Conservation (phyloP, 2,329 filamentous ascomycete species). For the Talaromyces pinophilus region DNA sequence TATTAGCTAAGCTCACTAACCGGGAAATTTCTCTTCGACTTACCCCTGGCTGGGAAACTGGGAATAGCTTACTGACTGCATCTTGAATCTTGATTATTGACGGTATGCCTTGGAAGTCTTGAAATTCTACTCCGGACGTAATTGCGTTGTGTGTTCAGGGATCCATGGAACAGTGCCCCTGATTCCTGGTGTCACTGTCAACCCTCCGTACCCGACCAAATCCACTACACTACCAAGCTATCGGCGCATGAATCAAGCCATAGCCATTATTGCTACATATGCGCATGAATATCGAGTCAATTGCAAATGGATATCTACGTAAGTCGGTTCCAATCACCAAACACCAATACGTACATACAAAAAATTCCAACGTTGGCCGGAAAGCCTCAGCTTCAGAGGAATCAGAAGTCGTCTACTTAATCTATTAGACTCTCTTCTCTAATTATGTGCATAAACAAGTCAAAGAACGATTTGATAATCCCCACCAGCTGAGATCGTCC, state of each 20-base stretch:
- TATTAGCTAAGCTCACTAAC: neutral
- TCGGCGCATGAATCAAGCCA: conserved; percentile 3
- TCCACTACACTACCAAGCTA: neutral
- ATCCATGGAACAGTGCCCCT: neutral
- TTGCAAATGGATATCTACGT: neutral
- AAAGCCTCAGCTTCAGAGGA: neutral
- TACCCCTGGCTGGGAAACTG: conserved; percentile 1
- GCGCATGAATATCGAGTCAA: conserved; percentile 2
- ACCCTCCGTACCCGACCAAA: neutral
- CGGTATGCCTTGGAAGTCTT: neutral
- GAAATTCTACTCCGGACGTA: neutral
- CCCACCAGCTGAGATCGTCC: conserved; percentile 9
- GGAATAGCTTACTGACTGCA: neutral
- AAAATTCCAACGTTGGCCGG: neutral
- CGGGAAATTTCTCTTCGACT: neutral
- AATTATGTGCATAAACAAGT: conserved; percentile 6
- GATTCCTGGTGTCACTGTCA: neutral
- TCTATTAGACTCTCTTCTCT: neutral
- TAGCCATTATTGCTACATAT: neutral
- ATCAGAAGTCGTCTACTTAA: neutral
- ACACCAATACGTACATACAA: neutral
- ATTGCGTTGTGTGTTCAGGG: neutral
- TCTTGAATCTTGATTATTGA: neutral
- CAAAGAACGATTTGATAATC: conserved; percentile 6
- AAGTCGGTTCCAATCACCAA: neutral